Evolutionary conservation across 148 eudicot species (phyloP).

Genomic region (Chenopodium berlandieri): DNA sequence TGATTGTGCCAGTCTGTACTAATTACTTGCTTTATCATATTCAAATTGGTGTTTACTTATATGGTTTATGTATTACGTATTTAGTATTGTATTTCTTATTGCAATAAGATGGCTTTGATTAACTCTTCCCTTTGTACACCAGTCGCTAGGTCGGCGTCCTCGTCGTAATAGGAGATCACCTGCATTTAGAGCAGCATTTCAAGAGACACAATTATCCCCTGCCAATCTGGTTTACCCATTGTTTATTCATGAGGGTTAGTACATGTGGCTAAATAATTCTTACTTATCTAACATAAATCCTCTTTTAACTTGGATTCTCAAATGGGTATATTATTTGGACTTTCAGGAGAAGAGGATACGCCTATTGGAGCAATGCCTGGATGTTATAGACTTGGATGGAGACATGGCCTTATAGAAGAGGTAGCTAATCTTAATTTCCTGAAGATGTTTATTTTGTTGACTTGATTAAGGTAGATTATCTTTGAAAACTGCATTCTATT

Average conservation of each 20-base stretch:
- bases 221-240: slow-evolving; percentile 93
- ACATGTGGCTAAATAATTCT: neutral
- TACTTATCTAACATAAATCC: neutral
- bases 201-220: slow-evolving; percentile 79
- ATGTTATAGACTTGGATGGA: slow-evolving; percentile 95
- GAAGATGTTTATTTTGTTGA: neutral
- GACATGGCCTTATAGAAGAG: slow-evolving; percentile 98
- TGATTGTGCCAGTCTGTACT: neutral
- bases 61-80: too few relatives aligned
- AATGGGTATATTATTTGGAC: neutral
- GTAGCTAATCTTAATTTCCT: slow-evolving; percentile 31
- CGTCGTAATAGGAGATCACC: slow-evolving; percentile 83
- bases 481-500: neutral
- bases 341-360: slow-evolving; percentile 85
- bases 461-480: neutral
- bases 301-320: neutral
- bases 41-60: neutral
- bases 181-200: slow-evolving; percentile 71
- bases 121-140: slow-evolving; percentile 13
- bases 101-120: neutral
- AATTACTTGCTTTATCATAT: neutral
- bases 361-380: slow-evolving; percentile 99
- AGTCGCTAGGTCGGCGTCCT: slow-evolving; percentile 67
- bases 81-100: neutral
- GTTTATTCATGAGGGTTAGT: slow-evolving; percentile 91